phyloP scores from a whole-genome alignment of 176 grass and related monocot genomes.

The Poa pratensis region DNA sequence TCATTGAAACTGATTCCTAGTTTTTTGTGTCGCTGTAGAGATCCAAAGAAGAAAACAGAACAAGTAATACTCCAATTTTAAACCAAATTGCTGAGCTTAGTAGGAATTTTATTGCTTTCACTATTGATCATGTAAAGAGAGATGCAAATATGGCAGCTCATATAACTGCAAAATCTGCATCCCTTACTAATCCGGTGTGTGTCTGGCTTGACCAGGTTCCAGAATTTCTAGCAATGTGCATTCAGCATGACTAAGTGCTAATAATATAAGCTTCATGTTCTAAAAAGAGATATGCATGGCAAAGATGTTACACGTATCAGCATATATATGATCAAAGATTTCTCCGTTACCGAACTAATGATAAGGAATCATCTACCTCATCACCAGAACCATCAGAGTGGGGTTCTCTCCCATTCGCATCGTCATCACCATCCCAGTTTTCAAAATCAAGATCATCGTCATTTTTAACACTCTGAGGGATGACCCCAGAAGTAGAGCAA shows the following conservation, averaged over 20 bases:
- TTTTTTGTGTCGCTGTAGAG: not conserved
- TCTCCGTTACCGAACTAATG: not conserved
- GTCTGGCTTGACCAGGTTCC: not conserved
- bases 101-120: not conserved
- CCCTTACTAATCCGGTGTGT: not conserved
- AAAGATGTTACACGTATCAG: not conserved
- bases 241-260: not conserved
- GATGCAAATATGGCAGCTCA: not conserved
- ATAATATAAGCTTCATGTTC: not conserved
- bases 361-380: conserved; percentile 56
- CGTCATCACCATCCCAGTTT: conserved; percentile 51
- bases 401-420: conserved; percentile 33
- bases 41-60: not conserved
- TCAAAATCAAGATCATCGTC: conserved; percentile 39
- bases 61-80: not conserved
- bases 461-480: conserved; percentile 23
- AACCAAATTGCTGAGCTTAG: not conserved
- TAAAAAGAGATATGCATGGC: not conserved
- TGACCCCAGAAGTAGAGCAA: conserved; percentile 33
- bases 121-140: not conserved
- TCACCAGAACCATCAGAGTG: conserved; percentile 56
- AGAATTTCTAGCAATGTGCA: not conserved
- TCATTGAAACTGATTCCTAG: not conserved
- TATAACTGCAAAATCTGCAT: not conserved
- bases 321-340: not conserved